A percentile compares a stretch with the other conserved stretches of the same genome.
Conservation (phyloP, 352 stramenopile species). For the Globisporangium alternatum region DNA sequence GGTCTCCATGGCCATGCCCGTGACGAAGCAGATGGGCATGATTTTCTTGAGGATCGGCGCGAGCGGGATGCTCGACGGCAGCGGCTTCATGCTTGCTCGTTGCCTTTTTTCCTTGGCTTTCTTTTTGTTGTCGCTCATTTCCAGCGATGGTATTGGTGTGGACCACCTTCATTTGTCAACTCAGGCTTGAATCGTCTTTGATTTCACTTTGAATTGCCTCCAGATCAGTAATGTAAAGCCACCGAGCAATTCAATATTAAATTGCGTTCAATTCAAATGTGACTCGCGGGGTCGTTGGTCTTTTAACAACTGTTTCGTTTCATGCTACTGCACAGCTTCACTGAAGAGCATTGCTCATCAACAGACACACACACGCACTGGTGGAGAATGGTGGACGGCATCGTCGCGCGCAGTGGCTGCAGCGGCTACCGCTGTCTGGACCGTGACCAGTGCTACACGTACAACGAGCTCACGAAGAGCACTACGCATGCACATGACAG, state of each 20-base stretch:
- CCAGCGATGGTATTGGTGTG: conserved; percentile 6
- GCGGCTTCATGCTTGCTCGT: conserved; percentile 21
- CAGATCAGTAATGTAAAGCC: no score
- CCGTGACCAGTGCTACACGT: conserved; percentile 58
- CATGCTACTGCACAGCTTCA: not conserved
- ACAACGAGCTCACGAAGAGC: conserved; percentile 41
- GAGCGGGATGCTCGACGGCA: conserved; percentile 43
- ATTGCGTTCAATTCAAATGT: conserved; percentile 14
- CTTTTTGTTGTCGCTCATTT: conserved; percentile 2
- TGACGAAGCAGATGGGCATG: conserved; percentile 82
- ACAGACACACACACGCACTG: not conserved
- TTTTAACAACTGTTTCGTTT: conserved; percentile 3
- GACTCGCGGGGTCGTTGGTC: conserved; percentile 5
- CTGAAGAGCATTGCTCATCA: not conserved
- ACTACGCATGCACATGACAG: conserved; percentile 35
- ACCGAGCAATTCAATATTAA: not conserved
- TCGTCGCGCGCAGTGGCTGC: conserved; percentile 20
- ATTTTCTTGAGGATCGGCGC: conserved; percentile 79
- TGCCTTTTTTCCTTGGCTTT: not conserved
- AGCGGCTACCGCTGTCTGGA: conserved; percentile 54
- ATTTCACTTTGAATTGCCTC: no score
- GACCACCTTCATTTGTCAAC: not conserved
- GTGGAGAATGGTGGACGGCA: conserved; percentile 12
- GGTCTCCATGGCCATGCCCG: conserved; percentile 76
- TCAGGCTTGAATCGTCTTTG: not conserved